Base-by-base conservation (phyloP, 495 filamentous ascomycete genomes). In the Aspergillus coremiiformis region DNA sequence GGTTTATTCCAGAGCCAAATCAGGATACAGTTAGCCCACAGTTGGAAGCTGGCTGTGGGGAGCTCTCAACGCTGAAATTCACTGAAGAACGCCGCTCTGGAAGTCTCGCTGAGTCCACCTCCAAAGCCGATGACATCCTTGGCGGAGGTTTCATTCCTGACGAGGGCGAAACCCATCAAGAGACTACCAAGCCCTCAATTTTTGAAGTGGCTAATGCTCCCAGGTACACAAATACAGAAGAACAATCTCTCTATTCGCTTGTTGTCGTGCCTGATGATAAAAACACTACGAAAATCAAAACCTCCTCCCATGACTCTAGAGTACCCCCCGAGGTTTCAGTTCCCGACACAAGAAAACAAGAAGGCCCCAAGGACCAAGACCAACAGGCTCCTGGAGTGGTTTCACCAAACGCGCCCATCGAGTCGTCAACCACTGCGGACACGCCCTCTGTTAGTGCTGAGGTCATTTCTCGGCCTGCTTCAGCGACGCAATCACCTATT, bases 1-100 rank as follows among this genome's bases (percentile, higher is more conserved):
- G 75, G 0, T 80, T 76, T 51, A 56, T 77, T 14, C 78, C 68
- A 58, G 79, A 78, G 9, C 65, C 71, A 32, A 68, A 74, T 8
- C 70, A 74, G 49, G 69, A 43, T 20, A 21, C 21, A 8, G 37
- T 32, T 6, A 61, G 46, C 17, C 44, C 58, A 5, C 39, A 44
- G 14, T 46, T 22, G 2, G 27, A 11, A 30, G 8, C 12, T 9
- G 27, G 12, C 8, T 7, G 27, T 30, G 27, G 27, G 1, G 27
- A 11, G 7, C n/a, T n/a, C n/a, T n/a, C n/a, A n/a, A 11, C 33
- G 17, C 33, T 15, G 37, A 41, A 20, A 2, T 2, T 21, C 17
- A 2, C 17, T 14, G 15, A 41, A 21, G 19, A n/a, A 47, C 15
- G 17, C 44, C n/a, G 11, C 29, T 5, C 29, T 21, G 22, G 24